phyloP scores from a whole-genome alignment of 2,329 filamentous ascomycete genomes.

The Fusarium sp. region DNA sequence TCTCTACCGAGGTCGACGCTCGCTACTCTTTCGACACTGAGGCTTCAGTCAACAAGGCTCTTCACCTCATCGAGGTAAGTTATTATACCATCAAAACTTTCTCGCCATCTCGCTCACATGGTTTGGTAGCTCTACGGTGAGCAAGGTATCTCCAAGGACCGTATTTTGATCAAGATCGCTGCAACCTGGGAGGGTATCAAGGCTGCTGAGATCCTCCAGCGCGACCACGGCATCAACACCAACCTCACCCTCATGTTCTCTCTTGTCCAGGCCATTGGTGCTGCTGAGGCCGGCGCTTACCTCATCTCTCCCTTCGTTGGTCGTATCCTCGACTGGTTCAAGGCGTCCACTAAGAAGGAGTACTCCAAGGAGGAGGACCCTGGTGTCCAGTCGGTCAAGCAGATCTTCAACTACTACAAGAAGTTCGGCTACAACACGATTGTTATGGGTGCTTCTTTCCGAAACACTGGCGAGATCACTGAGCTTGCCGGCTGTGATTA shows the following conservation, averaged over 20 bases:
- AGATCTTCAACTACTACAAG: constrained; percentile 99
- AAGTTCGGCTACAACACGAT: constrained; percentile 99
- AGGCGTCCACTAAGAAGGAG: constrained; percentile 93
- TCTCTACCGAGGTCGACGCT: constrained; percentile 98
- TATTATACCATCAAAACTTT: background rate
- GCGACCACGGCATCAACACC: constrained; percentile 95
- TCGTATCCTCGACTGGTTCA: constrained; percentile 99
- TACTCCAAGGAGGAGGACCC: constrained; percentile 92
- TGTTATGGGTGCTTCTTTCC: constrained; percentile 99
- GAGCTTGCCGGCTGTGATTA: constrained; percentile 99
- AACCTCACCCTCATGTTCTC: constrained; percentile 99
- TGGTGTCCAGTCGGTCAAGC: constrained; percentile 91
- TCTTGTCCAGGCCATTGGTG: constrained; percentile 90
- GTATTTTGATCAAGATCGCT: constrained; percentile 97
- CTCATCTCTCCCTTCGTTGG: constrained; percentile 99
- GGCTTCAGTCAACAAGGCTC: constrained; percentile 92
- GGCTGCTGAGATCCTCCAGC: constrained; percentile 96
- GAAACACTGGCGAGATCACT: constrained; percentile 94
- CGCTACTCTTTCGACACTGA: constrained; percentile 95
- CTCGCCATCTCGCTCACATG: constrained; percentile 20
- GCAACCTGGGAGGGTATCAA: constrained; percentile 99
- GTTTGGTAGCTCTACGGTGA: constrained; percentile 87
- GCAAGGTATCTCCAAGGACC: constrained; percentile 90
- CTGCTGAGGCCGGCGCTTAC: constrained; percentile 93
- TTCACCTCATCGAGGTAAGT: constrained; percentile 92